Conservation (phyloP, 2,329 filamentous ascomycete genomes). For the Colletotrichum salicis region DNA sequence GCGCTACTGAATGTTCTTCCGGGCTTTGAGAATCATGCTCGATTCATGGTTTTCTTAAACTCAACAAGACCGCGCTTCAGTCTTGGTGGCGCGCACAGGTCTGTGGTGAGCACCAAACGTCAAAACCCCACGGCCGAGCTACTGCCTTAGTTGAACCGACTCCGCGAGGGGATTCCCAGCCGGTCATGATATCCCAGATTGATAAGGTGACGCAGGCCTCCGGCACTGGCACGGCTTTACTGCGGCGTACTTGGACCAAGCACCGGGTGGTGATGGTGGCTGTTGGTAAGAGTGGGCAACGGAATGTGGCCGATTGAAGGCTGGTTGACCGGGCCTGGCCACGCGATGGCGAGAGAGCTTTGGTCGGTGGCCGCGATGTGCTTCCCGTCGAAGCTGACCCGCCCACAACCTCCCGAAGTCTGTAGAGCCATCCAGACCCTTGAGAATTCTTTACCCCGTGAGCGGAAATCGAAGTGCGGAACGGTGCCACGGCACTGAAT, state of each 20-base stretch:
- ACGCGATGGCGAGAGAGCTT: slow-evolving; percentile 9
- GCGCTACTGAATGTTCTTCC: slow-evolving; percentile 18
- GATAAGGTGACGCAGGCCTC: slow-evolving; percentile 26
- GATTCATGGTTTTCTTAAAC: slow-evolving; percentile 16
- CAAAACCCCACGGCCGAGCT: slow-evolving; percentile 1
- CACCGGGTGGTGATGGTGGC: background rate
- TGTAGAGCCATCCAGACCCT: slow-evolving; percentile 17
- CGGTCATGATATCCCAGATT: slow-evolving; percentile 21
- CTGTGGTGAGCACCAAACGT: background rate
- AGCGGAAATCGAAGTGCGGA: slow-evolving; percentile 12
- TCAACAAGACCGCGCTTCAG: background rate
- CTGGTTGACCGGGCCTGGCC: background rate
- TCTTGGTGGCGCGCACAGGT: slow-evolving; percentile 2
- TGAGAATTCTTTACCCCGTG: background rate
- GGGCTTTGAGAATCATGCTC: slow-evolving; percentile 27
- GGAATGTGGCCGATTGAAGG: slow-evolving; percentile 25
- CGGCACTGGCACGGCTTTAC: background rate
- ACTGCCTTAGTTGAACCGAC: background rate
- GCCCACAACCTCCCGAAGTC: slow-evolving; percentile 29
- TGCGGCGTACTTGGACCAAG: background rate
- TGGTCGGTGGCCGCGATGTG: slow-evolving; percentile 10
- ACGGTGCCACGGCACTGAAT: slow-evolving; percentile 6
- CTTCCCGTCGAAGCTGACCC: slow-evolving; percentile 25
- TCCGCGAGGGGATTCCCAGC: slow-evolving; percentile 26
- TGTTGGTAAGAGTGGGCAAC: slow-evolving; percentile 6